phyloP scores from a whole-genome alignment of 257 asterid genomes.

The Agastache rugosa region DNA sequence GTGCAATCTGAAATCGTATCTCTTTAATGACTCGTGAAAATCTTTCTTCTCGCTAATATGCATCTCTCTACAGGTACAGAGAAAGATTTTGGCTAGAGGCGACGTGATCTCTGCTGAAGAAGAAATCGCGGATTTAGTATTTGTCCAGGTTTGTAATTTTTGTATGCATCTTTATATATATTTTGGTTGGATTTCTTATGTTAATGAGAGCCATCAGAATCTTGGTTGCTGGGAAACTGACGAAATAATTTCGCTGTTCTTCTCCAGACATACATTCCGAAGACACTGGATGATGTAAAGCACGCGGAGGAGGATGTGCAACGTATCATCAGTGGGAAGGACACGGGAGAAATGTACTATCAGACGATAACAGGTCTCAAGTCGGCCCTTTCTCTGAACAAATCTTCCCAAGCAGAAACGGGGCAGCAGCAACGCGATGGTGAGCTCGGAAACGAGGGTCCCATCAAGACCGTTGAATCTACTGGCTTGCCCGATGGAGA shows the following conservation, averaged over 20 bases:
- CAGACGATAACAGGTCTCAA: constrained; percentile 92
- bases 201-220: background rate
- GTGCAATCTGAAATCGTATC: constrained; percentile 20
- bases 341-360: constrained; percentile 80
- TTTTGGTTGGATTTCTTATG: background rate
- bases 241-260: background rate
- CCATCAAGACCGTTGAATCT: constrained; percentile 4
- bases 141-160: constrained; percentile 64
- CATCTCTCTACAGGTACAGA: constrained; percentile 61
- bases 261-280: constrained; percentile 82
- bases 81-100: constrained; percentile 84
- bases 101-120: constrained; percentile 79
- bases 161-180: background rate
- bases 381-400: constrained; percentile 58
- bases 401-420: constrained; percentile 47
- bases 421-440: constrained; percentile 37
- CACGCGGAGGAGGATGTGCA: constrained; percentile 88
- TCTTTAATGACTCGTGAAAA: constrained; percentile 1
- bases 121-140: constrained; percentile 90
- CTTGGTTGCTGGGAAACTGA: constrained; percentile 10
- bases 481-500: constrained; percentile 34
- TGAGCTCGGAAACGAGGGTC: constrained; percentile 34
- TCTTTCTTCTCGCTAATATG: constrained; percentile 7
- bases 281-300: constrained; percentile 81
- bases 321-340: constrained; percentile 74